Conservation (phyloP, 2,329 filamentous ascomycete species). For the Chrysosporium queenslandicum region DNA sequence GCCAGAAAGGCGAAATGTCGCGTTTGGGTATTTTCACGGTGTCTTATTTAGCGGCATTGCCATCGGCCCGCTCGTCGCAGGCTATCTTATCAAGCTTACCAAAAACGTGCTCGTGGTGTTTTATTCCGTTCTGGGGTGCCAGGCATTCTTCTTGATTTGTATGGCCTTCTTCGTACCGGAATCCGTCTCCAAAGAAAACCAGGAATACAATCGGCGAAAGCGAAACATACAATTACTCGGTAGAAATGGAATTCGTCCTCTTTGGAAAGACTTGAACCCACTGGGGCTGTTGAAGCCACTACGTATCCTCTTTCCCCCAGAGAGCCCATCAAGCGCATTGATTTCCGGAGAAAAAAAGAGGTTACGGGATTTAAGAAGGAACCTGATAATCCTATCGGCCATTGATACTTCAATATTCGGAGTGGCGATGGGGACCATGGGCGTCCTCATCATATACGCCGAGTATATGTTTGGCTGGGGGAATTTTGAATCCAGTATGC, state of each 20-base stretch:
- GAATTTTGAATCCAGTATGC: constrained; percentile 67
- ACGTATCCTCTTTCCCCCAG: constrained; percentile 61
- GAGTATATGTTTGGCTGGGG: constrained; percentile 74
- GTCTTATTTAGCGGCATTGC: constrained; percentile 85
- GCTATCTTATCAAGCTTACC: constrained; percentile 65
- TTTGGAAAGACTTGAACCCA: constrained; percentile 32
- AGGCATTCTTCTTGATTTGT: constrained; percentile 63
- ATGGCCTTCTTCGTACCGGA: constrained; percentile 68
- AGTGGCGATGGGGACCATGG: constrained; percentile 66
- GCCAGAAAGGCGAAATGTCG: constrained; percentile 66
- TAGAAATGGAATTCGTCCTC: constrained; percentile 26
- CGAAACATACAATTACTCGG: constrained; percentile 39
- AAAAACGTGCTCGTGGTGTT: constrained; percentile 72
- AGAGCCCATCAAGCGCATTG: constrained; percentile 23
- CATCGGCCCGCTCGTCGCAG: constrained; percentile 70
- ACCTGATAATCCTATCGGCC: constrained; percentile 68
- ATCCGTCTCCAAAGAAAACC: constrained; percentile 65
- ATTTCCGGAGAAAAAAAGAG: constrained; percentile 47
- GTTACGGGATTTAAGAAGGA: constrained; percentile 55
- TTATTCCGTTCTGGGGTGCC: constrained; percentile 64
- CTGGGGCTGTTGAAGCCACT: constrained; percentile 67
- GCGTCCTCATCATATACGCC: constrained; percentile 76
- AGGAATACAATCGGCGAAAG: constrained; percentile 60
- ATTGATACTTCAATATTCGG: constrained; percentile 77
- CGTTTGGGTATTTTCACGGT: constrained; percentile 83